Conservation (phyloP, 768 basidiomycete species). For the Mycena pura region DNA sequence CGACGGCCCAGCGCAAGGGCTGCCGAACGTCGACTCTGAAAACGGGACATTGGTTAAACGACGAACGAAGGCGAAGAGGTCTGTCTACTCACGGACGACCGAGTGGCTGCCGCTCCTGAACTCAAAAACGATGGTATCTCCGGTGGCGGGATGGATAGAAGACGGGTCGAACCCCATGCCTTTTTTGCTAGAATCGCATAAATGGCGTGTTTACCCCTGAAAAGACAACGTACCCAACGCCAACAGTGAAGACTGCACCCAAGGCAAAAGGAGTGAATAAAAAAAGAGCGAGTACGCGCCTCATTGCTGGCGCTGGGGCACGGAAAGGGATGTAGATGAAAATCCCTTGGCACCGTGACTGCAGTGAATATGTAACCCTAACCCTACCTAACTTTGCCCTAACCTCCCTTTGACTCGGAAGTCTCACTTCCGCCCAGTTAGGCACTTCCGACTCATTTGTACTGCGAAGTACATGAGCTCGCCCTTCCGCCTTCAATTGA, state of each 20-base stretch:
- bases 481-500: not conserved
- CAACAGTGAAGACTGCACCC: constrained; percentile 42
- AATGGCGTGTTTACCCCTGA: not conserved
- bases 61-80: constrained; percentile 38
- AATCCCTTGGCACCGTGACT: not conserved
- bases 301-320: not conserved
- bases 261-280: constrained; percentile 33
- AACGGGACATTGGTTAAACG: constrained; percentile 35
- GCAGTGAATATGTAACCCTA: not conserved
- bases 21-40: constrained; percentile 45
- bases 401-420: not conserved
- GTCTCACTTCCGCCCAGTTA: too few relatives aligned
- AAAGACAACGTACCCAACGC: constrained; percentile 40
- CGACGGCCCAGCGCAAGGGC: constrained; percentile 45
- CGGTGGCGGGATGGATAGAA: constrained; percentile 40
- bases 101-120: constrained; percentile 48
- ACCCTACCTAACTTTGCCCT: not conserved
- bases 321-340: not conserved
- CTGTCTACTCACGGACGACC: constrained; percentile 42
- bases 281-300: not conserved
- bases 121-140: constrained; percentile 45
- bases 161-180: constrained; percentile 51
- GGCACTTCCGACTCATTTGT: not conserved
- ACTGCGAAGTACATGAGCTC: constrained; percentile 13
- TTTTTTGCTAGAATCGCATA: constrained; percentile 39